Evolutionary conservation across 2,329 filamentous ascomycete genomes (phyloP).

Genomic region (Whalleya microplaca): DNA sequence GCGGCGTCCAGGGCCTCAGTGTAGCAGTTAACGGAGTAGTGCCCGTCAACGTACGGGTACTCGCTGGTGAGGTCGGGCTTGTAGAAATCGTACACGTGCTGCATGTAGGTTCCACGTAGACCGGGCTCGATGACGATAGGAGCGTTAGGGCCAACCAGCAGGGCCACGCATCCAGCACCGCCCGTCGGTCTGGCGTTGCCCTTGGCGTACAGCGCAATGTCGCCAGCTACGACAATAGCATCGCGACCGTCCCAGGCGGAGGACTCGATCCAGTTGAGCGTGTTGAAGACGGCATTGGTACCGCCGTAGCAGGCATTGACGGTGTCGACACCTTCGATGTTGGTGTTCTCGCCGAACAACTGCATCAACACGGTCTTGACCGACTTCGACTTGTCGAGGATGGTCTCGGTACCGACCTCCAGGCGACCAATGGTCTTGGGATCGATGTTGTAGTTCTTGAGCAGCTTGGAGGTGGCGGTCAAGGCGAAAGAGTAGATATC

Average conservation of each 20-base stretch:
- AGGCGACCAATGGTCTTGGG: conserved; percentile 76
- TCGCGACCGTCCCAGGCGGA: conserved; percentile 85
- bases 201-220: conserved; percentile 86
- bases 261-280: conserved; percentile 83
- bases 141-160: conserved; percentile 78
- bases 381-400: conserved; percentile 89
- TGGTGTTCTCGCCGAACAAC: conserved; percentile 81
- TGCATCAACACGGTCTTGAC: conserved; percentile 90
- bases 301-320: conserved; percentile 87
- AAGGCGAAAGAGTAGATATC: conserved; percentile 88
- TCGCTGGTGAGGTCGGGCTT: conserved; percentile 87
- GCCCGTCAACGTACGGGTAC: conserved; percentile 83
- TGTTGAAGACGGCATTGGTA: conserved; percentile 83
- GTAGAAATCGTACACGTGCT: conserved; percentile 88
- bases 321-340: conserved; percentile 81
- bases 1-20: conserved; percentile 78
- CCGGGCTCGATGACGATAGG: conserved; percentile 78
- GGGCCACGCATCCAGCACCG: conserved; percentile 77
- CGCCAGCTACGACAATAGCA: conserved; percentile 77
- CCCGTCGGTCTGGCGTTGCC: conserved; percentile 80
- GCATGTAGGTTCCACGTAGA: conserved; percentile 78
- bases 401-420: conserved; percentile 84
- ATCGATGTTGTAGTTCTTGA: conserved; percentile 84
- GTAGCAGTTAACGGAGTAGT: conserved; percentile 83
- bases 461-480: conserved; percentile 75